A percentile compares a stretch with the other conserved stretches of the same genome.
These are phyloP conservation scores for Grifola frondosa DNA, from an alignment of 1,284 basidiomycete genomes.

Conservation along the genomic window DNA sequence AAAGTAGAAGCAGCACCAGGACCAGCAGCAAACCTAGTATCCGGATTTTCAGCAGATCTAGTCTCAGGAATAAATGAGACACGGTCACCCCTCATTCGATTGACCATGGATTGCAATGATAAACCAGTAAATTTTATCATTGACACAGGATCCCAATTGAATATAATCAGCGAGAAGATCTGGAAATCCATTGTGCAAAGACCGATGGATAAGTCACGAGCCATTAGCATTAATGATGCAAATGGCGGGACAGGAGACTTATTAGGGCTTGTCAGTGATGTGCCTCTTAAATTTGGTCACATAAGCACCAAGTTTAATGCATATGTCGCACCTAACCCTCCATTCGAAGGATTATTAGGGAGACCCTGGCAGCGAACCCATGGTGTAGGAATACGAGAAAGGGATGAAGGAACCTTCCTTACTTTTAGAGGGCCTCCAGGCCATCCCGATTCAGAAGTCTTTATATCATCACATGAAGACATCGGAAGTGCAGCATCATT, in stretches of 20 bases:
- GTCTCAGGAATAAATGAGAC: too few relatives aligned
- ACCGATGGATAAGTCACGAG: not conserved
- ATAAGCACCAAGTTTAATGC: slow-evolving; percentile 1
- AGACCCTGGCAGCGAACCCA: slow-evolving; percentile 1
- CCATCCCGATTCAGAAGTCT: not conserved
- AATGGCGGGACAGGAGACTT: not conserved
- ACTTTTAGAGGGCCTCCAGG: not conserved
- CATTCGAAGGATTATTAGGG: slow-evolving; percentile 2
- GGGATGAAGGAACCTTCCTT: slow-evolving; percentile 4
- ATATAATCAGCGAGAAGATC: slow-evolving; percentile 3
- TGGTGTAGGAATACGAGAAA: slow-evolving; percentile 3
- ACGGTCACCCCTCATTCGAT: too few relatives aligned
- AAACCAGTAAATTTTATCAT: slow-evolving; percentile 2
- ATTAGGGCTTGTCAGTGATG: slow-evolving; percentile 1
- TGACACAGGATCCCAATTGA: slow-evolving; percentile 4
- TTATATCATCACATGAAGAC: not conserved
- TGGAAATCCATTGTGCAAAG: slow-evolving; percentile 1
- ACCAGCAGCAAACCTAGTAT: not conserved
- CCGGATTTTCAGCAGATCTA: not conserved
- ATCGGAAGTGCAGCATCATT: not conserved
- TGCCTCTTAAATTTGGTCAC: slow-evolving; percentile 4
- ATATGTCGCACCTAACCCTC: slow-evolving; percentile 1
- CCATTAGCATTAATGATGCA: not conserved
- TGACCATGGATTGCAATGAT: slow-evolving; percentile 2
- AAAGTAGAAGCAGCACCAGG: not conserved